Evolutionary conservation across 129 eudicot species (phyloP).

Genomic region (Heracleum sosnowskyi): DNA sequence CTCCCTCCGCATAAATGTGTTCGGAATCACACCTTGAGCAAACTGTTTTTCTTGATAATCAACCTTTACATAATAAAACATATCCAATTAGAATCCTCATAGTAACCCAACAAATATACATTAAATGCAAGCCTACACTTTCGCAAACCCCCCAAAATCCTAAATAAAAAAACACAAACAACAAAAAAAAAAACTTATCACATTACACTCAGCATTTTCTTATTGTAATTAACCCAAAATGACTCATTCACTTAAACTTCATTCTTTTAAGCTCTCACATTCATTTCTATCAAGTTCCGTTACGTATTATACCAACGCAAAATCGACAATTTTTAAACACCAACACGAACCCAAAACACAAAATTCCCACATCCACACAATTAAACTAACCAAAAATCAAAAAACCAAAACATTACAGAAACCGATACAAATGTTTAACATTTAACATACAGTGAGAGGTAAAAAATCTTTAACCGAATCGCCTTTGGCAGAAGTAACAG

Average conservation of each 20-base stretch:
- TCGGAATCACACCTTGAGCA: conserved; percentile 93
- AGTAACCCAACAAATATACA: background rate
- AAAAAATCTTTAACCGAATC: conserved; percentile 52
- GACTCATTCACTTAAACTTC: background rate
- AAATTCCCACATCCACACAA: background rate
- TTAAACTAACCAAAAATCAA: background rate
- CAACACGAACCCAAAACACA: background rate
- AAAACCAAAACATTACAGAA: background rate
- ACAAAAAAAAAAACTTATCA: background rate
- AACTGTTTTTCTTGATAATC: conserved; percentile 98
- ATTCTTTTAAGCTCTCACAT: too few relatives aligned
- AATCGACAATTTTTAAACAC: background rate
- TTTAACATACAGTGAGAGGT: conserved; percentile 77
- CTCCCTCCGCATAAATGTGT: conserved; percentile 88
- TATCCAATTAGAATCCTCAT: background rate
- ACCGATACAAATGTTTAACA: too few relatives aligned
- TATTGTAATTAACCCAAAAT: background rate
- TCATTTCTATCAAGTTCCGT: background rate
- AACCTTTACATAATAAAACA: conserved; percentile 42
- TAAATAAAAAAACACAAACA: too few relatives aligned
- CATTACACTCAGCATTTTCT: background rate
- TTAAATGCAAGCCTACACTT: background rate
- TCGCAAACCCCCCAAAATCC: background rate
- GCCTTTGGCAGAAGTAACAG: conserved; percentile 59
- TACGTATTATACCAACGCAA: background rate